These are phyloP conservation scores for Cryptococcus deneoformans DNA, from an alignment of 1,284 basidiomycete species.

Conservation along the genomic window DNA sequence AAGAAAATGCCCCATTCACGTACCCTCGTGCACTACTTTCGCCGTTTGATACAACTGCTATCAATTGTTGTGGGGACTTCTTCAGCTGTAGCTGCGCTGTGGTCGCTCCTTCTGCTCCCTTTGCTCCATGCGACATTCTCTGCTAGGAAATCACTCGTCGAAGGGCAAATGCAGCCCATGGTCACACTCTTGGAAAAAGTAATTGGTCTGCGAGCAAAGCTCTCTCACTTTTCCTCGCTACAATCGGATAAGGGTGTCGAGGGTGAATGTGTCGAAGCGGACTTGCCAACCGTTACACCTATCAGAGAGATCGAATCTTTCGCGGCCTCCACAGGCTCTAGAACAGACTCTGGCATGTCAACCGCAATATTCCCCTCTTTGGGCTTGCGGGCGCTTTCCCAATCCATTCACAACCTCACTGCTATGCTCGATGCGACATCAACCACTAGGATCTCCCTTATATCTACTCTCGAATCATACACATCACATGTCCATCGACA, in stretches of 20 bases:
- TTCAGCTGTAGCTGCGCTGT: constrained; percentile 34
- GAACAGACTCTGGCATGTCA: no score
- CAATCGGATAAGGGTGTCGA: no score
- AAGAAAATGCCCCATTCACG: not conserved
- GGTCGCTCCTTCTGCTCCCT: constrained; percentile 44
- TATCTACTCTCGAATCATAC: constrained; percentile 43
- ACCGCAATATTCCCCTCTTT: constrained; percentile 2
- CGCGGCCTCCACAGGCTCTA: no score
- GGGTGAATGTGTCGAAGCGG: no score
- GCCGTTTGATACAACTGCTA: constrained; percentile 37
- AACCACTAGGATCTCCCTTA: constrained; percentile 45
- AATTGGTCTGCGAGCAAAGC: constrained; percentile 6
- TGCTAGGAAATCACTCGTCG: constrained; percentile 39
- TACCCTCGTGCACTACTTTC: constrained; percentile 22
- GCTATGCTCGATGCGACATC: constrained; percentile 35
- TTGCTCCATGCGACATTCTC: constrained; percentile 45
- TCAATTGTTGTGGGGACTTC: constrained; percentile 40
- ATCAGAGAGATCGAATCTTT: no score
- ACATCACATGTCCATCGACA: constrained; percentile 42
- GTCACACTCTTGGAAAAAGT: constrained; percentile 17
- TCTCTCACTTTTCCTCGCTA: no score
- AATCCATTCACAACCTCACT: constrained; percentile 24
- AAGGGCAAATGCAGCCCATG: constrained; percentile 26
- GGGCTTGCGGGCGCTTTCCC: constrained; percentile 14
- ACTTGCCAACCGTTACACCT: no score